Evolutionary conservation across 2,329 filamentous ascomycete genomes (phyloP).

Genomic region (Gaeumannomyces tritici): DNA sequence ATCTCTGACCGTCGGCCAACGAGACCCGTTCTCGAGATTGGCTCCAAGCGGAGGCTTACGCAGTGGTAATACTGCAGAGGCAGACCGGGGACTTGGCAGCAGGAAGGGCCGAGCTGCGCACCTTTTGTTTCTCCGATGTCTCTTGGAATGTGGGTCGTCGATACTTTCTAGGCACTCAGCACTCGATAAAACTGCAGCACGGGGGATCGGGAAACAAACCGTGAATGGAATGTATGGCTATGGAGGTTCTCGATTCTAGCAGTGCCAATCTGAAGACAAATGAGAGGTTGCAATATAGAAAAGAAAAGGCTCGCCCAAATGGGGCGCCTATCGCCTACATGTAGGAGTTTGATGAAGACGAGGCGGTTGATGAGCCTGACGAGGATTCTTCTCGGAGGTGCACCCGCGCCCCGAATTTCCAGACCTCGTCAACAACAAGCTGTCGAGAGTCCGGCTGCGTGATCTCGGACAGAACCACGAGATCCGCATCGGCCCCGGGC

Average conservation of each 20-base stretch:
- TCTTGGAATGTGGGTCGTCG: not conserved
- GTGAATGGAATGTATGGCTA: not conserved
- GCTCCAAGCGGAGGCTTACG: not conserved
- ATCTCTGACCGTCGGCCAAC: too few relatives aligned
- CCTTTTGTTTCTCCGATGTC: not conserved
- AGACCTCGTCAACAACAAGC: slow-evolving; percentile 64
- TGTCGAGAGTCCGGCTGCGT: slow-evolving; percentile 22
- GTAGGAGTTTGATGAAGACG: not conserved
- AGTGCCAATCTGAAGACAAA: not conserved
- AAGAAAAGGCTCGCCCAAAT: not conserved
- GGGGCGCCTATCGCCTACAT: not conserved
- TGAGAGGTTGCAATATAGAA: not conserved
- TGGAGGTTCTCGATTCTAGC: not conserved
- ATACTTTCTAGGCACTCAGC: not conserved
- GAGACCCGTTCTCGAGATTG: too few relatives aligned
- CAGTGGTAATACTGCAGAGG: not conserved
- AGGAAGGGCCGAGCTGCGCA: not conserved
- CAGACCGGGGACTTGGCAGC: not conserved
- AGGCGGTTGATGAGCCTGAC: not conserved
- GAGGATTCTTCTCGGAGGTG: slow-evolving; percentile 2
- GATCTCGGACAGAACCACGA: slow-evolving; percentile 57
- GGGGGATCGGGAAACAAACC: not conserved
- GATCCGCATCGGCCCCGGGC: slow-evolving; percentile 55
- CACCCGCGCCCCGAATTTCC: slow-evolving; percentile 63
- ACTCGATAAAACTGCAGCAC: not conserved